Base-by-base conservation (phyloP, 352 stramenopile genomes). In the Blastocystis sp. region DNA sequence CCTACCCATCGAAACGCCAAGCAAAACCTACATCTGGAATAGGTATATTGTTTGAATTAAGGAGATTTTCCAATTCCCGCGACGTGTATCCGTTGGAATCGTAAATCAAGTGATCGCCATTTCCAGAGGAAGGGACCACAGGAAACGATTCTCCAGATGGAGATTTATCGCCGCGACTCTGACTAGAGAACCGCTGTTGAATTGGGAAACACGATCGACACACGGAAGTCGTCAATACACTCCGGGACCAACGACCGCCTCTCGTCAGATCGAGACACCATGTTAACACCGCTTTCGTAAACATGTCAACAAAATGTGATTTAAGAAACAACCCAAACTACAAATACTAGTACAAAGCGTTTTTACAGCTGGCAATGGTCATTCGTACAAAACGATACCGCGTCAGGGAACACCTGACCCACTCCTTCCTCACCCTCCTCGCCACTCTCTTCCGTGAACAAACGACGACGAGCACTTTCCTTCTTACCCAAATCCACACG, bases 381-480 rank as follows among this genome's bases (percentile, higher is more conserved):
- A 84, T 84, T 84, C n/a, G 71, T 84, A 32, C 71, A 84, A 40
- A 84, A 84, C 11, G 71, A 84, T 7, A 84, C 71, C 16, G 71
- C 71, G 32, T 84, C 71, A 18, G 71, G 71, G 71, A 84, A 84
- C 71, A 84, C 21, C 42, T 84, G 51, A 48, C 56, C 72, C 16
- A 73, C 72, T 54, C 48, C 54, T 36, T 84, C 18, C 32, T 84
- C 46, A 21, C 14, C 71, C 56, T 69, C 14, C 51, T 71, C 51
- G 8, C 75, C 71, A n/a, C 75, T 18, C 29, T 64, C 54, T 27
- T 72, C 16, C 16, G 59, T 18, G 59, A 72, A 72, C 27, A 72
- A 48, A 4, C 6, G 4, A 6, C 59, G 4, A 38, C 59, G 24
- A 6, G 32, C 53, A 8, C 9, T 24, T 8, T 29, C 32, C 53